phyloP scores from a whole-genome alignment of 2,329 filamentous ascomycete species.

The Verticillium klebahnii region DNA sequence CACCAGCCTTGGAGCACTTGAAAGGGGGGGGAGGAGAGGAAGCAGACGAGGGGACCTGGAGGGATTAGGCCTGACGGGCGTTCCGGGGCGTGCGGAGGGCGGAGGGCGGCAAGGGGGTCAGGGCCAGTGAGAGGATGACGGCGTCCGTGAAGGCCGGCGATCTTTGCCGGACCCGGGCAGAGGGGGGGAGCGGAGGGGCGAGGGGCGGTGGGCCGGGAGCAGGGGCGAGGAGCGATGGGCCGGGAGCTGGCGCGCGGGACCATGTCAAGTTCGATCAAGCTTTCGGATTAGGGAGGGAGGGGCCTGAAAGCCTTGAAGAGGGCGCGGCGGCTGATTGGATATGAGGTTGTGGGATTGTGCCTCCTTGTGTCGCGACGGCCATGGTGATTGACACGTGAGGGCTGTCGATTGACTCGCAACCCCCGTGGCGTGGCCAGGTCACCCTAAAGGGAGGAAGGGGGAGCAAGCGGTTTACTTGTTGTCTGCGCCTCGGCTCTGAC shows the following conservation, averaged over 20 bases:
- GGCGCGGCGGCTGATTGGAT: neutral
- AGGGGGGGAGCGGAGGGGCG: conserved; percentile 1
- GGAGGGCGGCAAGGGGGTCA: neutral
- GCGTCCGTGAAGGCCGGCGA: conserved; percentile 1
- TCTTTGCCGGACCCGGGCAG: conserved; percentile 3
- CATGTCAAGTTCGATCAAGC: conserved; percentile 5
- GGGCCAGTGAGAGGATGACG: neutral
- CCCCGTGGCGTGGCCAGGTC: neutral
- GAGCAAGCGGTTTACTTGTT: too few relatives aligned
- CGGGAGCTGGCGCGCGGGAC: neutral
- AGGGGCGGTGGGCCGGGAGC: neutral
- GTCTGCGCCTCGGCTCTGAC: too few relatives aligned
- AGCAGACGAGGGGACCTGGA: neutral
- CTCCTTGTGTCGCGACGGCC: neutral
- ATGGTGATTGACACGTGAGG: neutral
- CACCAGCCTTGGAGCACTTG: neutral
- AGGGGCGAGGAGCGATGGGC: neutral
- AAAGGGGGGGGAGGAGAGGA: neutral
- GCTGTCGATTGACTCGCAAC: neutral
- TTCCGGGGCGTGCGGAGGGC: neutral
- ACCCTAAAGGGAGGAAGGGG: too few relatives aligned
- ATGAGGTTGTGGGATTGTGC: neutral
- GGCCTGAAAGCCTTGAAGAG: neutral
- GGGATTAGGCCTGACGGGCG: neutral
- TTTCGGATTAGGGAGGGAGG: neutral